These are phyloP conservation scores for Neoboletus magnificus DNA, from an alignment of 768 basidiomycete genomes.

Conservation along the genomic window DNA sequence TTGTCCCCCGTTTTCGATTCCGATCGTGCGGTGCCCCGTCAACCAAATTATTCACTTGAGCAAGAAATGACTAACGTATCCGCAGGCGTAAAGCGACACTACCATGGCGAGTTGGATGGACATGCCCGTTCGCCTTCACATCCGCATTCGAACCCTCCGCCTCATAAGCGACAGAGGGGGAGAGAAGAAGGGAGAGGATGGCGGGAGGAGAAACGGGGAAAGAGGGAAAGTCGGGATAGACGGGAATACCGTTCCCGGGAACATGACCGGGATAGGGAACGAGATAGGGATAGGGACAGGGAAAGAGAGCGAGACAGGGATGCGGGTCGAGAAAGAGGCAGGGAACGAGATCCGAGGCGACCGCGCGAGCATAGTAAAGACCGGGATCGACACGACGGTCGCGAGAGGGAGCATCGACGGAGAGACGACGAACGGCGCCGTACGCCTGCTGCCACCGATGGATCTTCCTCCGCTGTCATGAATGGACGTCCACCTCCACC, in stretches of 20 bases:
- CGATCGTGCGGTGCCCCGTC: slow-evolving; percentile 83
- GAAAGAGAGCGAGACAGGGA: slow-evolving; percentile 36
- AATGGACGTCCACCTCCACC: slow-evolving; percentile 23
- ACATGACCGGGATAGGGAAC: slow-evolving; percentile 26
- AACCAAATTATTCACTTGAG: slow-evolving; percentile 45
- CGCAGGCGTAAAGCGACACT: slow-evolving; percentile 76
- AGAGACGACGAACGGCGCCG: slow-evolving; percentile 32
- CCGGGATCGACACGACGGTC: slow-evolving; percentile 27
- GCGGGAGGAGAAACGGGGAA: slow-evolving; percentile 52
- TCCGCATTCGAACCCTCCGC: neutral
- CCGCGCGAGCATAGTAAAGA: slow-evolving; percentile 27
- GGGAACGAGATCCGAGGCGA: slow-evolving; percentile 38
- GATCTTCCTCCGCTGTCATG: slow-evolving; percentile 4
- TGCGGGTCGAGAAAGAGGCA: slow-evolving; percentile 34
- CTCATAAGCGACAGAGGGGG: slow-evolving; percentile 52
- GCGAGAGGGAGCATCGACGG: slow-evolving; percentile 27
- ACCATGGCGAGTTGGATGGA: slow-evolving; percentile 35
- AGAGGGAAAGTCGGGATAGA: slow-evolving; percentile 39
- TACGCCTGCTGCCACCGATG: slow-evolving; percentile 11
- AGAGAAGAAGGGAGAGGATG: slow-evolving; percentile 60
- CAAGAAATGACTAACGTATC: slow-evolving; percentile 72
- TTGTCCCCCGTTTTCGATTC: slow-evolving; percentile 9
- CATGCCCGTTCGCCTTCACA: slow-evolving; percentile 15
- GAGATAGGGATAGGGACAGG: slow-evolving; percentile 18
- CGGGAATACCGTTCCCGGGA: slow-evolving; percentile 34